Percentiles rank a stretch among this genome's conserved stretches.
phyloP scores from a whole-genome alignment of 306 rosid genomes.

The Calophaca sinica region DNA sequence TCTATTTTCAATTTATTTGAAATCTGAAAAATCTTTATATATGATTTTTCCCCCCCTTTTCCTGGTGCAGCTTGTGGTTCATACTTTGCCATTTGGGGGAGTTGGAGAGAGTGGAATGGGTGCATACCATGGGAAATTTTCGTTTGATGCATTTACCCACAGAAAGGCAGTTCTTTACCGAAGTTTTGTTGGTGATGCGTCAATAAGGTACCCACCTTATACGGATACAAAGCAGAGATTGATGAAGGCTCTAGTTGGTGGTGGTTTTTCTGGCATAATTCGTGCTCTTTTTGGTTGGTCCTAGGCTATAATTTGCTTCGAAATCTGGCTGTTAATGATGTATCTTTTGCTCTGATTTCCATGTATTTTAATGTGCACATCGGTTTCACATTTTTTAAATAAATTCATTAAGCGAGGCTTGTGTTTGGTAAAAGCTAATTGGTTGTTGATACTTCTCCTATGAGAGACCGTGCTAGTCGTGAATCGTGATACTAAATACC shows the following conservation, averaged over 20 bases:
- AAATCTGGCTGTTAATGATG: not conserved
- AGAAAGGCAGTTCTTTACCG: conserved; percentile 88
- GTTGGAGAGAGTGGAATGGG: conserved; percentile 98
- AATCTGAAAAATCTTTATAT: conserved; percentile 31
- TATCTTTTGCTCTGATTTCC: conserved; percentile 6
- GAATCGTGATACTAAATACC: no score
- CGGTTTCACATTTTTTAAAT: not conserved
- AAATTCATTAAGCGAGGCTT: conserved; percentile 5
- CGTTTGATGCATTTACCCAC: conserved; percentile 91
- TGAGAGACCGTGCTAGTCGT: no score
- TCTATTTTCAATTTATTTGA: no score
- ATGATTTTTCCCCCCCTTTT: not conserved
- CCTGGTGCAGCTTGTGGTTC: conserved; percentile 68
- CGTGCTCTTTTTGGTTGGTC: conserved; percentile 78
- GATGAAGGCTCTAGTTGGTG: conserved; percentile 75
- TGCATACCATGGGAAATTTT: conserved; percentile 90
- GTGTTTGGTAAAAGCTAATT: conserved; percentile 14
- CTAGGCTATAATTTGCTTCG: conserved; percentile 34
- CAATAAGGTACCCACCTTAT: conserved; percentile 91
- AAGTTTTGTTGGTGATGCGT: conserved; percentile 65
- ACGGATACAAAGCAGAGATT: conserved; percentile 66
- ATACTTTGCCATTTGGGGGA: conserved; percentile 90
- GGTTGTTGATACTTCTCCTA: not conserved
- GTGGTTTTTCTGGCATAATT: conserved; percentile 57
- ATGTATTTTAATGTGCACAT: conserved; percentile 25